Percentiles rank a stretch among this genome's conserved stretches.
Conservation (phyloP, 2,329 filamentous ascomycete species). For the Trichoderma guizhouense region DNA sequence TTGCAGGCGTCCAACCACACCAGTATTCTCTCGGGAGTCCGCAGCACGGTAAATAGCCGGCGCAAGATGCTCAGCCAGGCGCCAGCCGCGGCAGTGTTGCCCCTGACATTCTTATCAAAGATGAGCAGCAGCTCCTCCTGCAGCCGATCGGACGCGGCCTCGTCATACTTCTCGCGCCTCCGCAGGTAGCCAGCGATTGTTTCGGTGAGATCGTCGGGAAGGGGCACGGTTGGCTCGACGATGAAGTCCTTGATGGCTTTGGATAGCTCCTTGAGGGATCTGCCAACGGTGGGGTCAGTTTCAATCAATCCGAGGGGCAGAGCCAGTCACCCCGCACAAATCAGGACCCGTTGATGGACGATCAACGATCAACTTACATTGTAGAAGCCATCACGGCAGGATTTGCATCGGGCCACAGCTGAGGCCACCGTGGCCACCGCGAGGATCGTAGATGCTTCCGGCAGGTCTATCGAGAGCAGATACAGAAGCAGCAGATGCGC, state of each 20-base stretch:
- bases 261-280: slow-evolving; percentile 58
- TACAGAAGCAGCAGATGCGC: neutral
- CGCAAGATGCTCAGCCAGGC: slow-evolving; percentile 68
- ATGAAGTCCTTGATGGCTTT: slow-evolving; percentile 55
- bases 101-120: slow-evolving; percentile 62
- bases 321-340: neutral
- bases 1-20: slow-evolving; percentile 66
- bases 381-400: slow-evolving; percentile 27
- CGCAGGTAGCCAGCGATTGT: slow-evolving; percentile 66
- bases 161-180: slow-evolving; percentile 65
- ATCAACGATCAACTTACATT: slow-evolving; percentile 26
- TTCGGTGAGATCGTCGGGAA: slow-evolving; percentile 62
- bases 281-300: slow-evolving; percentile 30
- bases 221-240: slow-evolving; percentile 51
- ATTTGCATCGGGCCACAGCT: slow-evolving; percentile 2
- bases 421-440: slow-evolving; percentile 9
- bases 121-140: slow-evolving; percentile 69
- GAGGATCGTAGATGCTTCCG: neutral
- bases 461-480: neutral
- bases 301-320: slow-evolving; percentile 19
- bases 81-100: slow-evolving; percentile 54
- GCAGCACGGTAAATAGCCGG: slow-evolving; percentile 61
- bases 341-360: neutral
- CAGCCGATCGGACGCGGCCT: slow-evolving; percentile 64
- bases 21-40: slow-evolving; percentile 58